Evolutionary conservation across 192 early-diverging fungal species (phyloP).

Genomic region (Backusella morwellensis): DNA sequence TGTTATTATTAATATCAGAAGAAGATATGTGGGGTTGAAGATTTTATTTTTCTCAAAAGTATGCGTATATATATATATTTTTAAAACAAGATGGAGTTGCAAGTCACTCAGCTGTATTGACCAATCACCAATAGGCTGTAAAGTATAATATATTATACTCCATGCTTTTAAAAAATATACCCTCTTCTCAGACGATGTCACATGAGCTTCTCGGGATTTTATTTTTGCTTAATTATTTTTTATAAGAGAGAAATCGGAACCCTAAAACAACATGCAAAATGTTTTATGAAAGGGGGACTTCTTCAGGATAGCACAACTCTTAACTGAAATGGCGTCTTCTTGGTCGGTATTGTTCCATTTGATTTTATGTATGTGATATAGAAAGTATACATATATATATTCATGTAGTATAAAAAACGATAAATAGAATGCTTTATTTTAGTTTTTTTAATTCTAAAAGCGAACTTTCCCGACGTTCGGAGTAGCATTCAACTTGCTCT

Average conservation of each 20-base stretch:
- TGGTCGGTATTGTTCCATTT: background rate
- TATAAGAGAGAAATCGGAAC: background rate
- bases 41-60: background rate
- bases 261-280: background rate
- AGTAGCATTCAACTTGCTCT: background rate
- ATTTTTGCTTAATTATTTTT: constrained; percentile 2
- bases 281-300: background rate
- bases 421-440: background rate
- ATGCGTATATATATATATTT: background rate
- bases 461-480: background rate
- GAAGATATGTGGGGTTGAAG: background rate
- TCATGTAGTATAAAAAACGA: background rate
- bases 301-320: background rate
- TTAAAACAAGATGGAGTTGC: background rate
- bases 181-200: constrained; percentile 1
- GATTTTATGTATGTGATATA: background rate
- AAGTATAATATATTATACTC: constrained; percentile 5
- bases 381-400: background rate
- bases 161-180: constrained; percentile 4
- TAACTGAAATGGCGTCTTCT: background rate
- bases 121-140: background rate
- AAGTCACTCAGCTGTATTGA: background rate
- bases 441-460: background rate
- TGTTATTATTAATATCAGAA: constrained; percentile 10
- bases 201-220: background rate